These are phyloP conservation scores for Cardamine resedifolia DNA, from an alignment of 345 rosid species.

Conservation along the genomic window DNA sequence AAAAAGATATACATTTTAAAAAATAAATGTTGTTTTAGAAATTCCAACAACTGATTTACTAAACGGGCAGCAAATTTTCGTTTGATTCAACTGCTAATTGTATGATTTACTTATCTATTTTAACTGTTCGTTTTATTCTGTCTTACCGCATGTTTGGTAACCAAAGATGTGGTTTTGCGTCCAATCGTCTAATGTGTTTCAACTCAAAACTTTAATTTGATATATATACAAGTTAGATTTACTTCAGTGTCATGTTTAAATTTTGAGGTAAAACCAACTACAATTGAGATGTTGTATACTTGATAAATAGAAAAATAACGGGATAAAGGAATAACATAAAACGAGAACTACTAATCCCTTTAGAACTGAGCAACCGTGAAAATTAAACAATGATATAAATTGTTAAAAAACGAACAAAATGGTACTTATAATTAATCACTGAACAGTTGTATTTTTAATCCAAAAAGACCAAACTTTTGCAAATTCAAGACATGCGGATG, in stretches of 20 bases:
- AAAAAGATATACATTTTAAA: no score
- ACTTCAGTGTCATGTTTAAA: background rate
- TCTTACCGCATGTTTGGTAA: no score
- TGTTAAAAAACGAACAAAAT: background rate
- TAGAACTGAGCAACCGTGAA: background rate
- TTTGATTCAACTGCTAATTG: background rate
- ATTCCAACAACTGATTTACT: background rate
- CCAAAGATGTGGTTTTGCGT: no score
- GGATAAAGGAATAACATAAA: background rate
- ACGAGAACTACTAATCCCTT: background rate
- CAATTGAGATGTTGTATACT: no score
- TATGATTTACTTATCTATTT: background rate
- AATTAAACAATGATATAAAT: background rate
- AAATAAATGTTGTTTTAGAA: background rate
- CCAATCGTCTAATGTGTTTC: no score
- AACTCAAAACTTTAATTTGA: background rate
- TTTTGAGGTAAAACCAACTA: background rate
- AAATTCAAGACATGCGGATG: background rate
- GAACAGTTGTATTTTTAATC: background rate
- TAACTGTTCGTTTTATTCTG: background rate
- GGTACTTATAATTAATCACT: background rate
- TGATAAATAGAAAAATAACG: background rate
- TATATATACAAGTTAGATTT: background rate
- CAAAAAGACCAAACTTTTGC: background rate
- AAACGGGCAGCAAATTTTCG: background rate